Evolutionary conservation across 192 early-diverging fungal genomes (phyloP), one percentile per base, ranked within the genome.

Genomic region (Spizellomyces sp.): DNA sequence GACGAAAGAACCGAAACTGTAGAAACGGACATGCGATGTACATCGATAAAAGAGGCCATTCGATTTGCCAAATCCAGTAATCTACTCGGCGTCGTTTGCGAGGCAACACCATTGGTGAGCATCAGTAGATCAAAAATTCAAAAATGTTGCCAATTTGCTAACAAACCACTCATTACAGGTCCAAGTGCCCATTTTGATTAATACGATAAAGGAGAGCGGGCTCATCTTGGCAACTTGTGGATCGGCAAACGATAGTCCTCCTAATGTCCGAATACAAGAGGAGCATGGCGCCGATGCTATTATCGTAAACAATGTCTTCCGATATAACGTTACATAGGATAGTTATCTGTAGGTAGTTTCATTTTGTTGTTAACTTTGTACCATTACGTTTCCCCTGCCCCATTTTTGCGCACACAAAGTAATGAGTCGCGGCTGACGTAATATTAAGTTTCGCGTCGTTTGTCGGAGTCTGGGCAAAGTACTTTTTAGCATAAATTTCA

Each of bases 211-310:
- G 68, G 90, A 95, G 68, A 90, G 89, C 56, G 96, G 98, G 1
- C 74, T 99, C 42, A 88, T 99, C 36, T 79, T 98, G 57, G 90
- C 91, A 5, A 96, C 96, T 19, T 96, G 94, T 83, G 98, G 96
- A 1, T 55, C 73, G n/a, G 84, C 82, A 15, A 98, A 98, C 77
- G 76, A 83, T 42, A 80, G 87, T 54, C 76, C 81, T 27, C 73
- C 75, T 19, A 84, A 86, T 58, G 85, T 93, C 4, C 71, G 73
- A n/a, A 73, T 90, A 50, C 98, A 98, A 65, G 91, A 93, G 71
- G 71, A 79, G 46, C 79, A 87, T 73, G 95, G 95, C 15, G 95
- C 98, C 44, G 98, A 99, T 79, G 96, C 94, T 3, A 90, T 93
- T 69, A 88, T 98, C 76, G 77, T 87, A 12, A 79, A 89, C 48